Evolutionary conservation across 225 moss, liverwort and hornwort species (phyloP).

Genomic region (Pseudisothecium myosuroides): DNA sequence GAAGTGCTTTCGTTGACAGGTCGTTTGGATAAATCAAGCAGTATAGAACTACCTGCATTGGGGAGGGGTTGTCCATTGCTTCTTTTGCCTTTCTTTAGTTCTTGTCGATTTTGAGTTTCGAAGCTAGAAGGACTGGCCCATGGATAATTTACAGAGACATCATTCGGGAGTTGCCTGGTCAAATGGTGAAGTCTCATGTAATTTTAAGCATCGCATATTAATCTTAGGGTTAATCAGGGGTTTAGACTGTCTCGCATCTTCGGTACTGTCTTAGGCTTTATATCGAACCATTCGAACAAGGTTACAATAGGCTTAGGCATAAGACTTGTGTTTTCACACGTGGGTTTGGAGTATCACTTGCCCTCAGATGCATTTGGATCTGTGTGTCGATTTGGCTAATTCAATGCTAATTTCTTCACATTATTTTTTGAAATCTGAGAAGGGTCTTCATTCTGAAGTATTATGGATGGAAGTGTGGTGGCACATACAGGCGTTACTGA

Average conservation of each 20-base stretch:
- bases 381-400: background rate
- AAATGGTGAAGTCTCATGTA: background rate
- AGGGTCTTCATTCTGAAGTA: background rate
- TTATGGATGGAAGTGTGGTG: background rate
- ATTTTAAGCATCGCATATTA: background rate
- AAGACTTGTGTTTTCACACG: background rate
- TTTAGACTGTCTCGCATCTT: background rate
- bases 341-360: background rate
- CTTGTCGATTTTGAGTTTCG: background rate
- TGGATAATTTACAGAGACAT: background rate
- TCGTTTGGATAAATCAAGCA: background rate
- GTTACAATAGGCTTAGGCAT: background rate
- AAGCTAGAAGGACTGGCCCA: background rate
- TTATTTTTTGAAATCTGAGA: background rate
- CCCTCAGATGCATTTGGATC: background rate
- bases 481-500: conserved; percentile 1
- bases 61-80: background rate
- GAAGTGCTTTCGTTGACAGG: background rate
- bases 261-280: background rate
- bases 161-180: background rate
- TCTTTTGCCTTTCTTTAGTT: background rate
- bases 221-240: background rate
- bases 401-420: background rate
- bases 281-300: background rate
- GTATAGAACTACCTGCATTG: background rate